These are phyloP conservation scores for Sugiyamaella neomexicana DNA, from an alignment of 1,139 yeast genomes.

Conservation along the genomic window DNA sequence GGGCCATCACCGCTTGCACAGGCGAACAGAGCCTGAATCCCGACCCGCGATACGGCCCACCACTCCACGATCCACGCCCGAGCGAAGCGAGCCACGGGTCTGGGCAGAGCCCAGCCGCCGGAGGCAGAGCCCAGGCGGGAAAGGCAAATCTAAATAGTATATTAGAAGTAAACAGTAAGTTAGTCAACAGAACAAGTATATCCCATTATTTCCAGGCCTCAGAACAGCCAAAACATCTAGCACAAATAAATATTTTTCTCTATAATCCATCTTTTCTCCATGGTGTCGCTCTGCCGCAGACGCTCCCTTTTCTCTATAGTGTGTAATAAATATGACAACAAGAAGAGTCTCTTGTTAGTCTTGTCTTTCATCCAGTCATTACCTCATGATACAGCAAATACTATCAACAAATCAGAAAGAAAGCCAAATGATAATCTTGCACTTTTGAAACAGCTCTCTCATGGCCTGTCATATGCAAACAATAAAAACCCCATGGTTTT, in stretches of 20 bases:
- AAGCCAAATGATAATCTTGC: conserved; percentile 9
- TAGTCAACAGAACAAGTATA: conserved; percentile 15
- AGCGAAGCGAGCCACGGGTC: not conserved
- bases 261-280: conserved; percentile 23
- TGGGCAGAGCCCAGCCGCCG: conserved; percentile 10
- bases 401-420: conserved; percentile 7
- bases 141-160: not conserved
- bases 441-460: conserved; percentile 10
- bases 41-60: too few species aligned
- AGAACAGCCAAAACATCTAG: conserved; percentile 16
- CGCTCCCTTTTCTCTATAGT: conserved; percentile 18
- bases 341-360: too few species aligned
- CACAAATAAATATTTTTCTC: conserved; percentile 18
- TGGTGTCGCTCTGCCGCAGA: conserved; percentile 15
- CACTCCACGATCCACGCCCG: not conserved
- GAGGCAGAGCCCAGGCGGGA: conserved; percentile 3
- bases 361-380: conserved; percentile 23
- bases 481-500: not conserved
- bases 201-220: conserved; percentile 18
- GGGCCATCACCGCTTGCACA: too few species aligned
- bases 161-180: conserved; percentile 1
- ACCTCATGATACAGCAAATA: conserved; percentile 12
- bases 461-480: conserved; percentile 4
- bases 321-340: conserved; percentile 19
- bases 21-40: too few species aligned